Percentiles rank a stretch among this genome's conserved stretches.
These are phyloP conservation scores for Lodderomyces parapsilosis DNA, from an alignment of 1,139 yeast genomes.

Conservation along the genomic window DNA sequence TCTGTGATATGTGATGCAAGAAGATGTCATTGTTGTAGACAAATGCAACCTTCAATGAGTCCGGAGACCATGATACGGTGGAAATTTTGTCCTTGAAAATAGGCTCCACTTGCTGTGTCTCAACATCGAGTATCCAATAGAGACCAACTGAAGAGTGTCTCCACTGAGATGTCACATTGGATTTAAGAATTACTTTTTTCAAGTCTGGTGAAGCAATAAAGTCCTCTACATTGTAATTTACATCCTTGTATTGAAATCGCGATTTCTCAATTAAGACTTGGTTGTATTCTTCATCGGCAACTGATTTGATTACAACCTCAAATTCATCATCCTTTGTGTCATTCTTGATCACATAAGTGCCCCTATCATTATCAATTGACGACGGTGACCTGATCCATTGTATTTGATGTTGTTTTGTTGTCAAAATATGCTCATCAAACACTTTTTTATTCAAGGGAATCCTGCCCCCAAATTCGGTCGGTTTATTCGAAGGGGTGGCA, in stretches of 20 bases:
- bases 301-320: conserved; percentile 40
- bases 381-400: conserved; percentile 67
- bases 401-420: conserved; percentile 47
- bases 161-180: conserved; percentile 59
- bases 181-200: conserved; percentile 50
- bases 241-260: conserved; percentile 36
- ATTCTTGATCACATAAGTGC: conserved; percentile 50
- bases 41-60: conserved; percentile 63
- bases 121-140: conserved; percentile 56
- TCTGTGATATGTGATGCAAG: conserved; percentile 22
- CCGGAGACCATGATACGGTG: conserved; percentile 76
- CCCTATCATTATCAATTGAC: conserved; percentile 44
- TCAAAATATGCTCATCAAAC: conserved; percentile 40
- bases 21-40: conserved; percentile 66
- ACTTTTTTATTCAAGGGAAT: conserved; percentile 13
- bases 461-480: conserved; percentile 34
- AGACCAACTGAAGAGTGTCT: conserved; percentile 71
- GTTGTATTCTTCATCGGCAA: conserved; percentile 47
- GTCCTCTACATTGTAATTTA: conserved; percentile 47
- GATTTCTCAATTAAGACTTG: conserved; percentile 50
- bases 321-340: conserved; percentile 23
- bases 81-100: conserved; percentile 31
- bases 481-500: conserved; percentile 31
- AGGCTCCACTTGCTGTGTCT: conserved; percentile 26
- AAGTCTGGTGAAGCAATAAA: conserved; percentile 67